Percentiles rank a stretch among this genome's conserved stretches.
Evolutionary conservation across 2,329 filamentous ascomycete species (phyloP).

Genomic region (Dichotomopilus funicola): DNA sequence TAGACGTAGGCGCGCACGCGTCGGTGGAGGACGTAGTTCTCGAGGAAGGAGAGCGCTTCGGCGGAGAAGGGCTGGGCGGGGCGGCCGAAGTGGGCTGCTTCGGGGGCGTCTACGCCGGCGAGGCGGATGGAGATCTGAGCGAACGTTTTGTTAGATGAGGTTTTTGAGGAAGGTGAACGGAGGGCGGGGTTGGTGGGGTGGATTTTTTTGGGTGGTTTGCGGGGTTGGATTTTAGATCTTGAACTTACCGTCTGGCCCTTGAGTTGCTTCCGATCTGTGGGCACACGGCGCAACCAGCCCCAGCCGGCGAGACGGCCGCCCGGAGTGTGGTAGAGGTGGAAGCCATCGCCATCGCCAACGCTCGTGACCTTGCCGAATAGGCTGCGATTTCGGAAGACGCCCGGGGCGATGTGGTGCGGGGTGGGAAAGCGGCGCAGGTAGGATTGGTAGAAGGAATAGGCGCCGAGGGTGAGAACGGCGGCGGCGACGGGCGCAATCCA

Average conservation of each 20-base stretch:
- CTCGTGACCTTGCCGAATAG: slow-evolving; percentile 83
- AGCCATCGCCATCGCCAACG: slow-evolving; percentile 94
- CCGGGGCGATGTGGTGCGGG: slow-evolving; percentile 65
- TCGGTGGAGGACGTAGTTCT: slow-evolving; percentile 59
- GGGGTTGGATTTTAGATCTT: not conserved
- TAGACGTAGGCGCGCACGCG: slow-evolving; percentile 79
- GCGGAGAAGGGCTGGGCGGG: slow-evolving; percentile 76
- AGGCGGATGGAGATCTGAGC: slow-evolving; percentile 76
- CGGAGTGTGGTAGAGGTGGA: slow-evolving; percentile 89
- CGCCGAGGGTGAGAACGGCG: slow-evolving; percentile 45
- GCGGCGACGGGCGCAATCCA: slow-evolving; percentile 48
- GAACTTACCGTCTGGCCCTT: slow-evolving; percentile 60
- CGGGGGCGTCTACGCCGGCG: slow-evolving; percentile 88
- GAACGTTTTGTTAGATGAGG: not conserved
- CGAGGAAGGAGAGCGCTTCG: slow-evolving; percentile 80
- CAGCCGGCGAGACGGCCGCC: slow-evolving; percentile 83
- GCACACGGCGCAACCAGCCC: slow-evolving; percentile 82
- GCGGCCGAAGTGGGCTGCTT: slow-evolving; percentile 84
- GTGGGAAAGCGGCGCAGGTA: slow-evolving; percentile 82
- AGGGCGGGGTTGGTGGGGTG: not conserved
- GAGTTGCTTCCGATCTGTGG: slow-evolving; percentile 59
- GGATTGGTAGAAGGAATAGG: slow-evolving; percentile 66
- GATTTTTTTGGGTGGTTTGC: not conserved
- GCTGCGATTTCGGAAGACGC: slow-evolving; percentile 66
- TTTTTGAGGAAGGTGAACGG: not conserved